Evolutionary conservation across 192 early-diverging fungal species (phyloP).

Genomic region (Umbelopsis vinacea): DNA sequence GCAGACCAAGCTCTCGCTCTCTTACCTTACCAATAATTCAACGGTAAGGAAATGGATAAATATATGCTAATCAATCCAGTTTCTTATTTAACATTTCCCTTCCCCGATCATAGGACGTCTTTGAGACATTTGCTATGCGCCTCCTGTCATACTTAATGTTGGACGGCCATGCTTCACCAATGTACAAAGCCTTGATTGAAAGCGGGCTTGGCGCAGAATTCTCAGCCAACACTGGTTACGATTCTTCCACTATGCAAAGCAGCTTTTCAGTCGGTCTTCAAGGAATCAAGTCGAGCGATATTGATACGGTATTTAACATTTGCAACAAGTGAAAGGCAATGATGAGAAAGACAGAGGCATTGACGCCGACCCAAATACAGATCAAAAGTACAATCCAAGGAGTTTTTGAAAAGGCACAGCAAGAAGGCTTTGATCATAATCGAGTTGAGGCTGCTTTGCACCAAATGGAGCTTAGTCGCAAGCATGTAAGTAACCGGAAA

Average conservation of each 20-base stretch:
- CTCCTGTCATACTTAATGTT: constrained; percentile 82
- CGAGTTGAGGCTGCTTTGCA: constrained; percentile 87
- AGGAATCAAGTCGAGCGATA: constrained; percentile 75
- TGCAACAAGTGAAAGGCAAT: background rate
- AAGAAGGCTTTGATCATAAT: constrained; percentile 78
- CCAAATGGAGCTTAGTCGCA: constrained; percentile 85
- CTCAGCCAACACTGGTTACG: constrained; percentile 90
- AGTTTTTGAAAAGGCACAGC: constrained; percentile 67
- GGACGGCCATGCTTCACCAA: constrained; percentile 87
- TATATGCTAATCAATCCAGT: background rate
- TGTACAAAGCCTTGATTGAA: constrained; percentile 94
- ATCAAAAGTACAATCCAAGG: constrained; percentile 72
- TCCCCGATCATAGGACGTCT: constrained; percentile 61
- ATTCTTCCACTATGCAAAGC: constrained; percentile 66
- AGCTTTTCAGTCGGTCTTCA: constrained; percentile 89
- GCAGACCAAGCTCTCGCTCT: constrained; percentile 79
- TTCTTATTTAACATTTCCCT: background rate
- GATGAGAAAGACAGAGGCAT: background rate
- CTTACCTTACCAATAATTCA: constrained; percentile 74
- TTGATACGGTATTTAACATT: constrained; percentile 47
- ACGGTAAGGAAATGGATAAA: constrained; percentile 42
- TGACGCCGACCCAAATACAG: background rate
- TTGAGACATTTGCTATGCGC: constrained; percentile 83
- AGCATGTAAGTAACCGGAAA: constrained; percentile 65
- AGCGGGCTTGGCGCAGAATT: constrained; percentile 89